These are phyloP conservation scores for Leishmania martiniquensis DNA, from an alignment of 208 protist genomes.

Conservation along the genomic window DNA sequence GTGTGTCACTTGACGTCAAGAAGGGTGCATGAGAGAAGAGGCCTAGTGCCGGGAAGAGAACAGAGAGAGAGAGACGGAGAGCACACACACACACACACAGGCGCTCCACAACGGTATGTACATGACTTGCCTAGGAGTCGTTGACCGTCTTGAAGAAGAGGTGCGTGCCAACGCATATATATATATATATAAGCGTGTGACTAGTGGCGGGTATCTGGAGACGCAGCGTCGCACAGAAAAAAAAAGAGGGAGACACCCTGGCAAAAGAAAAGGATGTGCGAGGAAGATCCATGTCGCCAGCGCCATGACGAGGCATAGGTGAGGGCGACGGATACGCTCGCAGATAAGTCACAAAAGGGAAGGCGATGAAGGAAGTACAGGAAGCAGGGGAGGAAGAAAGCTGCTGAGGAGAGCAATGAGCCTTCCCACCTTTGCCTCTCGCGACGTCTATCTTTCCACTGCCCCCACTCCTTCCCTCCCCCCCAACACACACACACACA, in stretches of 20 bases:
- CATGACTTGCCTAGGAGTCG: background rate
- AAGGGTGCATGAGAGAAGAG: slow-evolving; percentile 17
- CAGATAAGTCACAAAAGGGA: background rate
- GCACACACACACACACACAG: background rate
- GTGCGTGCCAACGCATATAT: background rate
- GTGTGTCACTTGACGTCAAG: background rate
- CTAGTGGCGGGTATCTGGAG: background rate
- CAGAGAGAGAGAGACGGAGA: background rate
- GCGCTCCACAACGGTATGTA: slow-evolving; percentile 9
- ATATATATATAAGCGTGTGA: background rate
- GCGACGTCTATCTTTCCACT: background rate
- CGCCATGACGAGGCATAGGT: background rate
- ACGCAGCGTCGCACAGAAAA: background rate
- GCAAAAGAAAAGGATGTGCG: background rate
- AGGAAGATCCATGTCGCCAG: background rate
- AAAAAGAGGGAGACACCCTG: background rate
- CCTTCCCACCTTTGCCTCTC: background rate
- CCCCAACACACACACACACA: no score
- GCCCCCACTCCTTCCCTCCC: background rate
- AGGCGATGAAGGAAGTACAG: background rate
- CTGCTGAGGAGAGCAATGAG: background rate
- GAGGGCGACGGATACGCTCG: background rate
- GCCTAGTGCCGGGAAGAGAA: background rate
- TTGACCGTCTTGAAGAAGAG: background rate
- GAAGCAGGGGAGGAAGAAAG: background rate